Base-by-base conservation (phyloP, 495 filamentous ascomycete genomes). In the Lasiosphaeris hirsuta region DNA sequence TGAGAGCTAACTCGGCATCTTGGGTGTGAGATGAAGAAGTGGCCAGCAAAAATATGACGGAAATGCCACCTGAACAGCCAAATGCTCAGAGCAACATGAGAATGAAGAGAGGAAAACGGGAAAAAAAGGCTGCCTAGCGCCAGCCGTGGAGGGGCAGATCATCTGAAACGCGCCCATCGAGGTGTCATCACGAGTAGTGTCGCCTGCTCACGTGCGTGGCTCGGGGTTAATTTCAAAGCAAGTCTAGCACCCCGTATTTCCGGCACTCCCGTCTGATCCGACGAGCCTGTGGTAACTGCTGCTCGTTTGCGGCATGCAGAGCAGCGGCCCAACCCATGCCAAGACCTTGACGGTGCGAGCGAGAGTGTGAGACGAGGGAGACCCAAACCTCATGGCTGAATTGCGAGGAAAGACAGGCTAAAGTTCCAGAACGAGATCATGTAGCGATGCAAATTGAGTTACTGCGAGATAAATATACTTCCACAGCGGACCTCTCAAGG, bases 191-290 rank as follows among this genome's bases (percentile, higher is more conserved):
- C 62, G 59, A 17, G 42, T 17, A 3, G 23, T 36, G 51, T 57
- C 65, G 62, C 65, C 65, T 23, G 49, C 44, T 68, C 65, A 68
- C 59, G 65, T 68, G 65, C n/a, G n/a, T n/a, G n/a, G n/a, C 34
- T 4, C 51, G 40, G 51, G 37, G 38, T 33, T 44, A 54, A 11
- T n/a, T 10, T 10, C 5, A 8, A 7, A 7, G 10, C 19, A 51
- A 6, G 49, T 7, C 13, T 11, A 42, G 36, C 15, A 55, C 35
- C 11, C 52, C 41, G 33, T 36, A 19, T 14, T n/a, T 17, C 14
- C 43, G 37, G 30, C 38, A 35, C 19, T 33, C 48, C 37, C 40
- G n/a, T 45, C 23, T 38, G 15, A 15, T 17, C 30, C 35, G 35
- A 17, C 48, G 36, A 49, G 19, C 14, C 54, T 34, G 38, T 41